Evolutionary conservation across 2,329 filamentous ascomycete genomes (phyloP).

Genomic region (Pyricularia grisea): DNA sequence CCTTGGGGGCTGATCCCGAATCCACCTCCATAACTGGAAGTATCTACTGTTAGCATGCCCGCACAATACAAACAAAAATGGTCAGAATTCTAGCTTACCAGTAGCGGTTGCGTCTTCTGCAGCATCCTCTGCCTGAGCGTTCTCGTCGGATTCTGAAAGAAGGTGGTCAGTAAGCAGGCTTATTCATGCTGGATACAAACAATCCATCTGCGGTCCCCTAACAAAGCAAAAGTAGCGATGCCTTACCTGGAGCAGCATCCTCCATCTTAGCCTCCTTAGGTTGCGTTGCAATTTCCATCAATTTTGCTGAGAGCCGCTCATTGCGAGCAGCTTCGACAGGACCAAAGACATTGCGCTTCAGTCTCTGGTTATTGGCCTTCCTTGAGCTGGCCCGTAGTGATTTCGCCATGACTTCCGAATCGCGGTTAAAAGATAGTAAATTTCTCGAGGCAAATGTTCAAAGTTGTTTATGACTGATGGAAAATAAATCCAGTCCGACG

Average conservation of each 20-base stretch:
- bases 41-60: not conserved
- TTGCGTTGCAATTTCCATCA: constrained; percentile 70
- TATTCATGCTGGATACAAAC: not conserved
- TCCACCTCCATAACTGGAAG: constrained; percentile 48
- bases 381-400: constrained; percentile 67
- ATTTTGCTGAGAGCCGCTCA: constrained; percentile 75
- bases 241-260: not conserved
- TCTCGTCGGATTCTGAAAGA: not conserved
- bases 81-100: not conserved
- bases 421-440: not conserved
- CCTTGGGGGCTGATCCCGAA: constrained; percentile 22
- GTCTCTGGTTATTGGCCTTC: constrained; percentile 74
- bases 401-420: constrained; percentile 62
- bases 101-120: constrained; percentile 2
- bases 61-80: not conserved
- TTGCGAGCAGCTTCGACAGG: constrained; percentile 71
- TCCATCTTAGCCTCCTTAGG: constrained; percentile 46
- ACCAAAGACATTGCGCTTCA: constrained; percentile 76
- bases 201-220: not conserved
- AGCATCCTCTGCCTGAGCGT: not conserved
- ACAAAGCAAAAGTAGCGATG: not conserved
- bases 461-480: not conserved
- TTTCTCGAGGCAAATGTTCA: too few relatives aligned
- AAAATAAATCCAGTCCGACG: not conserved
- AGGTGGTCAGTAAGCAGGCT: not conserved